Percentiles rank a stretch among this genome's conserved stretches.
Conservation (phyloP, 805 yeast species). For the Zygoascus flipseniorum region DNA sequence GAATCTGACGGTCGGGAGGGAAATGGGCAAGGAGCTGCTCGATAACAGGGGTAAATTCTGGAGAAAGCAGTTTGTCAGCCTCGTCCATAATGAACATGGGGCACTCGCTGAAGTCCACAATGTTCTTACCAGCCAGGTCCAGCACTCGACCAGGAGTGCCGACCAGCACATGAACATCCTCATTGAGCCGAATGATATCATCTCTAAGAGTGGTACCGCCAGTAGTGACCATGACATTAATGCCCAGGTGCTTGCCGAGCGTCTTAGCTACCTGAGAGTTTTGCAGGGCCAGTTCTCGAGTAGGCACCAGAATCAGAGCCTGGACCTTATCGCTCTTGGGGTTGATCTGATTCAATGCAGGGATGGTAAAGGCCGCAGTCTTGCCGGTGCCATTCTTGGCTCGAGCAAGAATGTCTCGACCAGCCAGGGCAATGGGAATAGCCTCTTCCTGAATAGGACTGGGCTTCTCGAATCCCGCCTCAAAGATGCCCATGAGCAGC, state of each 20-base stretch:
- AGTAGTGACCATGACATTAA: conserved; percentile 95
- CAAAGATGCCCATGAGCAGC: conserved; percentile 94
- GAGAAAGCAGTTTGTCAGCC: conserved; percentile 92
- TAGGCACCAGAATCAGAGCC: conserved; percentile 89
- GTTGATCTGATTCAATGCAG: conserved; percentile 80
- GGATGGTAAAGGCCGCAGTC: conserved; percentile 95
- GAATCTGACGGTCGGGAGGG: conserved; percentile 73
- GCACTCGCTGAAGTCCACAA: conserved; percentile 83
- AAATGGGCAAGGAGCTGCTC: conserved; percentile 78
- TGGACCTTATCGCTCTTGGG: conserved; percentile 80
- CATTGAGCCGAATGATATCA: conserved; percentile 87
- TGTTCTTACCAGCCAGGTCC: conserved; percentile 80
- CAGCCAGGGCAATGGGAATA: conserved; percentile 90
- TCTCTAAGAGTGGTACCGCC: conserved; percentile 95
- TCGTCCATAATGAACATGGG: conserved; percentile 94
- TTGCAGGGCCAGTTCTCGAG: conserved; percentile 95
- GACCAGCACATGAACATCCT: conserved; percentile 87
- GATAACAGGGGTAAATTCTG: conserved; percentile 80
- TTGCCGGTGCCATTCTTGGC: conserved; percentile 99
- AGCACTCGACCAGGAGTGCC: conserved; percentile 98
- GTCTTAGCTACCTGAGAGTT: conserved; percentile 97
- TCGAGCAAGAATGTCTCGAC: conserved; percentile 92
- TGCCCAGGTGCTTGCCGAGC: conserved; percentile 84
- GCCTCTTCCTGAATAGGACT: conserved; percentile 97
- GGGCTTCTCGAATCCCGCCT: conserved; percentile 97